phyloP scores from a whole-genome alignment of 2,329 filamentous ascomycete species.

The Fusarium brevicatenulatum region DNA sequence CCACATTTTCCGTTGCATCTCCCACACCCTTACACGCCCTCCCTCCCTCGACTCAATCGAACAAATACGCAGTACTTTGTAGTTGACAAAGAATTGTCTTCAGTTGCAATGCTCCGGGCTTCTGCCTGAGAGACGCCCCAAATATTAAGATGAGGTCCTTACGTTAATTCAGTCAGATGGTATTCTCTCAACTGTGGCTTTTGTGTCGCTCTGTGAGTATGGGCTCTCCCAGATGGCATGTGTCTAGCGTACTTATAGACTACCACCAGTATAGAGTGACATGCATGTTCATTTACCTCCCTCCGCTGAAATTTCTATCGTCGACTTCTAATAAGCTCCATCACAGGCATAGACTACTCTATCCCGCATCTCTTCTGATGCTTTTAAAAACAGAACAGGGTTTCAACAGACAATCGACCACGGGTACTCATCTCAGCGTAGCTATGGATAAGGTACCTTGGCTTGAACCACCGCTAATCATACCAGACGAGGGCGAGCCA shows the following conservation, averaged over 20 bases:
- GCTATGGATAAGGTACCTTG: neutral
- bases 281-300: constrained; percentile 19
- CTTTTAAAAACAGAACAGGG: neutral
- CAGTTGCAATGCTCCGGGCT: constrained; percentile 7
- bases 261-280: constrained; percentile 15
- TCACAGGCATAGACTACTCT: constrained; percentile 33
- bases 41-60: constrained; percentile 40
- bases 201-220: constrained; percentile 3
- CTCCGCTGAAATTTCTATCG: constrained; percentile 22
- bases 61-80: neutral
- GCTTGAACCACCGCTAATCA: neutral
- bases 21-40: constrained; percentile 37
- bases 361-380: constrained; percentile 12
- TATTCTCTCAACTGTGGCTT: constrained; percentile 3
- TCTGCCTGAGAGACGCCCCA: constrained; percentile 7
- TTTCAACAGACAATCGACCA: neutral
- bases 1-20: constrained; percentile 44
- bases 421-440: neutral
- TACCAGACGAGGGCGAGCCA: neutral
- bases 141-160: constrained; percentile 1
- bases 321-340: constrained; percentile 11
- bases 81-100: constrained; percentile 20
- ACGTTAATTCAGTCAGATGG: constrained; percentile 1
- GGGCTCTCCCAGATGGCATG: neutral
- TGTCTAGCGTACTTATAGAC: constrained; percentile 2